These are phyloP conservation scores for Neoboletus brunneissimus DNA, from an alignment of 768 basidiomycete species.

Conservation along the genomic window DNA sequence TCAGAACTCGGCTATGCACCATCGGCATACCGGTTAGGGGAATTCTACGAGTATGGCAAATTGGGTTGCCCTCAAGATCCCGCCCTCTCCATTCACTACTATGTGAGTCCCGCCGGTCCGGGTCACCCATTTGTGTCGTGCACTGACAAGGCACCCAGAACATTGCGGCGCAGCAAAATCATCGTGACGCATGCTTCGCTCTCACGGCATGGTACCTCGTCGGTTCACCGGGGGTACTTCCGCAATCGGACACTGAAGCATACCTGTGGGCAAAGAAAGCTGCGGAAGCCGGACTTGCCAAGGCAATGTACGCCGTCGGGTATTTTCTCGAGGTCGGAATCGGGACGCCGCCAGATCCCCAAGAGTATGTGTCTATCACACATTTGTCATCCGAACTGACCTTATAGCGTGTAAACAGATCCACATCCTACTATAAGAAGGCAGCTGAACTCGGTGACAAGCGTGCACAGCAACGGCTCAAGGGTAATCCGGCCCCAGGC, in stretches of 20 bases:
- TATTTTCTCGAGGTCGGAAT: constrained; percentile 98
- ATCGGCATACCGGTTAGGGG: constrained; percentile 91
- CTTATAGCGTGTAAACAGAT: constrained; percentile 40
- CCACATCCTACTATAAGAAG: constrained; percentile 79
- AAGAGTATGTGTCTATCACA: constrained; percentile 51
- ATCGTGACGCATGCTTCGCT: constrained; percentile 96
- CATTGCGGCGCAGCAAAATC: constrained; percentile 96
- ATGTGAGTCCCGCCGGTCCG: constrained; percentile 58
- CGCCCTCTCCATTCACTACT: constrained; percentile 97
- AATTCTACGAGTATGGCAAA: constrained; percentile 99
- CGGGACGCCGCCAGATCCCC: constrained; percentile 63
- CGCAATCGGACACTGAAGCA: constrained; percentile 98
- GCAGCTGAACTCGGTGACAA: constrained; percentile 93
- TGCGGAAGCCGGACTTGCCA: constrained; percentile 85
- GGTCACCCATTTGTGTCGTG: constrained; percentile 1
- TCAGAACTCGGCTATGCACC: constrained; percentile 96
- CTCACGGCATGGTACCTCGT: constrained; percentile 99
- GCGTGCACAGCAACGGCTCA: constrained; percentile 83
- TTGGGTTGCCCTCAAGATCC: constrained; percentile 98
- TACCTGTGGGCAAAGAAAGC: constrained; percentile 97
- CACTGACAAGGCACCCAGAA: constrained; percentile 53
- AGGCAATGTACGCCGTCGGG: constrained; percentile 97
- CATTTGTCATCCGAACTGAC: constrained; percentile 4
- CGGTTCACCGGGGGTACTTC: constrained; percentile 94
- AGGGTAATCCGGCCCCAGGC: constrained; percentile 55